phyloP scores from a whole-genome alignment of 73 alveolate species.

The Symbiodinium natans region DNA sequence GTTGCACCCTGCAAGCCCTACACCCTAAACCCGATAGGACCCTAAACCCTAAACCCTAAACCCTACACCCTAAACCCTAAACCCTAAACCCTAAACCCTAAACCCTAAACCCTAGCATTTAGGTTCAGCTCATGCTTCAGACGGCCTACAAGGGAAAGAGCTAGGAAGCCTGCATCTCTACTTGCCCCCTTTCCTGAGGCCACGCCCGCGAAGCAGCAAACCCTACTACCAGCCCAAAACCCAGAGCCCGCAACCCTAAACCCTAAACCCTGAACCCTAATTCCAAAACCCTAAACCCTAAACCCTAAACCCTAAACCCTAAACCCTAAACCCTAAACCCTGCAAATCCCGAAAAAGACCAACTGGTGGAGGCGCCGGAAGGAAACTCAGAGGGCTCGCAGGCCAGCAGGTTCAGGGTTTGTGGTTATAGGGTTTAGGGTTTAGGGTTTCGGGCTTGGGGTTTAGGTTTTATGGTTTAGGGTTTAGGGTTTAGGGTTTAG shows the following conservation, averaged over 20 bases:
- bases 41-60: too few relatives aligned
- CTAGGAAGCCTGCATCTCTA: too few relatives aligned
- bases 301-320: neutral
- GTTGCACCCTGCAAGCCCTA: neutral
- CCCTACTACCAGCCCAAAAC: too few relatives aligned
- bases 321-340: neutral
- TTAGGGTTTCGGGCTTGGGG: too few relatives aligned
- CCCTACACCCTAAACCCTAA: neutral
- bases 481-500: too few relatives aligned
- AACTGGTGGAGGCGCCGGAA: neutral
- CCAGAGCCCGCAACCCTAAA: too few relatives aligned
- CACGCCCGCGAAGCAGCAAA: too few relatives aligned
- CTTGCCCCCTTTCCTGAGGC: too few relatives aligned
- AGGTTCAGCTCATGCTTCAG: too few relatives aligned
- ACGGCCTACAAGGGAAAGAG: too few relatives aligned
- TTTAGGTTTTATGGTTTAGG: too few relatives aligned
- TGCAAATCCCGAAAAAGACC: neutral
- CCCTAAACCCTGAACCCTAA: neutral
- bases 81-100: neutral
- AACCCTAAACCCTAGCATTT: neutral
- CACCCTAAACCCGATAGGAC: neutral
- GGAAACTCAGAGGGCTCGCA: neutral
- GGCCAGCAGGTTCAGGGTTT: neutral
- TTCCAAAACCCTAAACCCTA: neutral
- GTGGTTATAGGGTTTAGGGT: neutral